Evolutionary conservation across 805 yeast genomes (phyloP).

Genomic region (Candida bentonensis): DNA sequence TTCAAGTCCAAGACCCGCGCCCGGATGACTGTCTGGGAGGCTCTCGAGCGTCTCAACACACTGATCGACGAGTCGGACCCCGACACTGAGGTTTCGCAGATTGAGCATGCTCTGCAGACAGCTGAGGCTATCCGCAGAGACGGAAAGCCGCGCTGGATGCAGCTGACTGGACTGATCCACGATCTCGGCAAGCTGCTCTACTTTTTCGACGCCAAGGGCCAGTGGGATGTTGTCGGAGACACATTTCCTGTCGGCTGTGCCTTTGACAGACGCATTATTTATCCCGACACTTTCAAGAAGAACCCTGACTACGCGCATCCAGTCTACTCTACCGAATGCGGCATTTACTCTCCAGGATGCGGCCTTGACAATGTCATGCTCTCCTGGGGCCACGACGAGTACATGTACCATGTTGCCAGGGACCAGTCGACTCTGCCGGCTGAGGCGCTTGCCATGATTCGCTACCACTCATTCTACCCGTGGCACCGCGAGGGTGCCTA

Average conservation of each 20-base stretch:
- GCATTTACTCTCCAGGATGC: slow-evolving; percentile 49
- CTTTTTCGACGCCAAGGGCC: slow-evolving; percentile 59
- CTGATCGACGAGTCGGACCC: slow-evolving; percentile 62
- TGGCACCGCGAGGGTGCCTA: slow-evolving; percentile 65
- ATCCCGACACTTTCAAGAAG: slow-evolving; percentile 39
- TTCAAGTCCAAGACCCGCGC: slow-evolving; percentile 57
- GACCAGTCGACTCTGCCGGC: slow-evolving; percentile 47
- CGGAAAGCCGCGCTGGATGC: slow-evolving; percentile 63
- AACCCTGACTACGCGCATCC: slow-evolving; percentile 55
- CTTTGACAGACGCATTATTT: slow-evolving; percentile 46
- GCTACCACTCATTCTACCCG: slow-evolving; percentile 65
- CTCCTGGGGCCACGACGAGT: slow-evolving; percentile 72
- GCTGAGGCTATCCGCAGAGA: slow-evolving; percentile 62
- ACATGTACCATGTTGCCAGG: slow-evolving; percentile 61
- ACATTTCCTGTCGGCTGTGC: slow-evolving; percentile 66
- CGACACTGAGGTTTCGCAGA: slow-evolving; percentile 59
- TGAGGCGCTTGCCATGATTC: slow-evolving; percentile 58
- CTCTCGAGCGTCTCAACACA: slow-evolving; percentile 44
- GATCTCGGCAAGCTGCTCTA: slow-evolving; percentile 58
- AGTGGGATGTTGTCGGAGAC: slow-evolving; percentile 74
- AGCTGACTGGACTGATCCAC: slow-evolving; percentile 56
- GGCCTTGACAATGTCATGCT: slow-evolving; percentile 59
- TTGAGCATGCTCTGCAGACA: slow-evolving; percentile 62
- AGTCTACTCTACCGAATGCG: slow-evolving; percentile 49
- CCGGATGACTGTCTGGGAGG: slow-evolving; percentile 60